Evolutionary conservation across 306 rosid species (phyloP).

Genomic region (Dicorynia guianensis): DNA sequence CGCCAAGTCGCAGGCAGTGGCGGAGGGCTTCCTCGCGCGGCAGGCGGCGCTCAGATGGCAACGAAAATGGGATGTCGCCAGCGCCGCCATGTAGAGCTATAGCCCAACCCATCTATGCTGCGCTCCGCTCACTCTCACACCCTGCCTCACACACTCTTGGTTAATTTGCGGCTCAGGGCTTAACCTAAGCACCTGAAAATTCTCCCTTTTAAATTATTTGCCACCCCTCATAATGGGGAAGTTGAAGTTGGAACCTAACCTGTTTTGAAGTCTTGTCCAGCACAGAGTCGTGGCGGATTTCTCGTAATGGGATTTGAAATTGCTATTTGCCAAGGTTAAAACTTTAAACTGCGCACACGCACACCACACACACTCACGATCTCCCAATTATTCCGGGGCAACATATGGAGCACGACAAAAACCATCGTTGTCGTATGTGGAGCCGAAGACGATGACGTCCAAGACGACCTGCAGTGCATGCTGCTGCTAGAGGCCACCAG

Average conservation of each 20-base stretch:
- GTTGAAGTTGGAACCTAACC: too few relatives aligned
- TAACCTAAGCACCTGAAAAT: too few relatives aligned
- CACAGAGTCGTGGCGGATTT: too few relatives aligned
- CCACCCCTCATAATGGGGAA: too few relatives aligned
- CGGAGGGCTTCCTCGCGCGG: slow-evolving; percentile 86
- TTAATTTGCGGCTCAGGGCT: too few relatives aligned
- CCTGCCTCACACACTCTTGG: too few relatives aligned
- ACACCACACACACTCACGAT: neutral
- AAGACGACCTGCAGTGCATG: neutral
- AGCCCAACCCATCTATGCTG: slow-evolving; percentile 78
- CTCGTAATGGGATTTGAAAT: neutral
- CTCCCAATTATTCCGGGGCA: neutral
- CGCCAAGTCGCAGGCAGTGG: slow-evolving; percentile 76
- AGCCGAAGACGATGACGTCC: neutral
- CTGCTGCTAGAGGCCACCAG: neutral
- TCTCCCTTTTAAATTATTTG: too few relatives aligned
- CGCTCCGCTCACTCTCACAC: neutral
- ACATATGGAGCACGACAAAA: neutral
- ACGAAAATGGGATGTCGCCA: slow-evolving; percentile 74
- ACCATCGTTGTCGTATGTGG: neutral
- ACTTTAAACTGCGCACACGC: neutral
- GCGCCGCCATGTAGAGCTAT: slow-evolving; percentile 96
- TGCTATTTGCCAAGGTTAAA: neutral
- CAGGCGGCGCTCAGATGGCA: slow-evolving; percentile 64
- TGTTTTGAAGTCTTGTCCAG: too few relatives aligned